phyloP scores from a whole-genome alignment of 352 stramenopile species.

The Phytopythium cucurbitacearum region DNA sequence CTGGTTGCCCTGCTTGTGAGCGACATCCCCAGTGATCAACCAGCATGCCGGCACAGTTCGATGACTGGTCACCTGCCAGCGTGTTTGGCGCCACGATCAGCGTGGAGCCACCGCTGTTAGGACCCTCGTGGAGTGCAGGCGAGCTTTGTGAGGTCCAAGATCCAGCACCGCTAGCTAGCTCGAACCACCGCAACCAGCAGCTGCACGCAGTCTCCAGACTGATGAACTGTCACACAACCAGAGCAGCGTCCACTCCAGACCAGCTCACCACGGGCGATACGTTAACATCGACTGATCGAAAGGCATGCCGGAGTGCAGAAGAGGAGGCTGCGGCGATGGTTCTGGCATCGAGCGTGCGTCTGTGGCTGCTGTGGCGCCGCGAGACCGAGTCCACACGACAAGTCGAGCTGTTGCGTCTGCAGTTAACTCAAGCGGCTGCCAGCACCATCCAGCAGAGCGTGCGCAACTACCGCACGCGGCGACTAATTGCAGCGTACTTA shows the following conservation, averaged over 20 bases:
- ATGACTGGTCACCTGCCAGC: constrained; percentile 40
- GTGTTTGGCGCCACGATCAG: constrained; percentile 28
- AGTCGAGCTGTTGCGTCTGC: constrained; percentile 9
- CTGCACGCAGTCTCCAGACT: constrained; percentile 1
- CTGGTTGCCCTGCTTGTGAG: no score
- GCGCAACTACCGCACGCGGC: constrained; percentile 9
- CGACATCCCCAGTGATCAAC: no score
- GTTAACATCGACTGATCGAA: constrained; percentile 10
- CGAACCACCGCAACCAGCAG: no score
- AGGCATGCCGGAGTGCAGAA: constrained; percentile 1
- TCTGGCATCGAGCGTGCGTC: constrained; percentile 17
- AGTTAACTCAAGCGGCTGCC: constrained; percentile 10
- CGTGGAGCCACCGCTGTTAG: neutral
- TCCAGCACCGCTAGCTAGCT: no score
- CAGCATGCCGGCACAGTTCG: constrained; percentile 4
- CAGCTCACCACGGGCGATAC: neutral
- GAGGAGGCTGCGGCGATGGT: constrained; percentile 10
- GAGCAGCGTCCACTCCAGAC: neutral
- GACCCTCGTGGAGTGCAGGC: neutral
- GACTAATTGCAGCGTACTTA: constrained; percentile 16
- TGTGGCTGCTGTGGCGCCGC: constrained; percentile 20
- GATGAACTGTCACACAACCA: constrained; percentile 8
- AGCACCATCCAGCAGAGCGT: constrained; percentile 14
- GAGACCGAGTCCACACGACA: constrained; percentile 7
- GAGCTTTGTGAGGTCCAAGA: no score